A percentile compares a stretch with the other conserved stretches of the same genome.
These are phyloP conservation scores for Pleurotus eryngii DNA, from an alignment of 768 basidiomycete species.

Conservation along the genomic window DNA sequence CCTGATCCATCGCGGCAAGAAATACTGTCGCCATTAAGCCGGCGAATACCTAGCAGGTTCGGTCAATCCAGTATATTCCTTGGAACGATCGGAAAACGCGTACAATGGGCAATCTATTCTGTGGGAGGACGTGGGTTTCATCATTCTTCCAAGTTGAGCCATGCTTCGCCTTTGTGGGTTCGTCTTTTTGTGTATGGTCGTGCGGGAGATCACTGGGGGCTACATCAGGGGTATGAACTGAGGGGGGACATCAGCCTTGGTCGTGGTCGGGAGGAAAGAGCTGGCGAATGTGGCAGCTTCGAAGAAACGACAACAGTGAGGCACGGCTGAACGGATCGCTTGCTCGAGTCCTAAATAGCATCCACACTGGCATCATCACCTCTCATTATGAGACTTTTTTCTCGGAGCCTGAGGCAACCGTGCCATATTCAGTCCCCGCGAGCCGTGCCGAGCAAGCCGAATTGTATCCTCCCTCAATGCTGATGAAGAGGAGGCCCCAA, in stretches of 20 bases:
- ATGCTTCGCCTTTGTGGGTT: slow-evolving; percentile 26
- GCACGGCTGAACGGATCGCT: slow-evolving; percentile 5
- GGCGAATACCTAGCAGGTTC: slow-evolving; percentile 35
- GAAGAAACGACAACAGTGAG: neutral
- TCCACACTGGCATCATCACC: neutral
- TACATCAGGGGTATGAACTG: neutral
- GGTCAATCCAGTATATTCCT: neutral
- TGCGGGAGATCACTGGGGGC: neutral
- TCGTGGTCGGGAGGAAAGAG: neutral
- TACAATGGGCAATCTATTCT: slow-evolving; percentile 48
- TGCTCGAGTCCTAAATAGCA: neutral
- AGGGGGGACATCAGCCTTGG: neutral
- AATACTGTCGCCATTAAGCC: slow-evolving; percentile 45
- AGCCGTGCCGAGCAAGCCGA: neutral
- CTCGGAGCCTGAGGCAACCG: neutral
- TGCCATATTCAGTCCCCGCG: slow-evolving; percentile 1
- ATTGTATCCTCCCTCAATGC: no score
- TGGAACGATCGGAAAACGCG: slow-evolving; percentile 11
- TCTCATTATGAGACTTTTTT: slow-evolving; percentile 3
- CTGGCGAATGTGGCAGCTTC: no score
- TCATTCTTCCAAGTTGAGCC: slow-evolving; percentile 53
- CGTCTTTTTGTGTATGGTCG: slow-evolving; percentile 11
- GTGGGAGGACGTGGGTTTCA: slow-evolving; percentile 56
- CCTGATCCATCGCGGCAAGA: slow-evolving; percentile 61
- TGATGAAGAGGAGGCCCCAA: no score